Base-by-base conservation (phyloP, 805 yeast genomes). In the Yarrowia sp. region DNA sequence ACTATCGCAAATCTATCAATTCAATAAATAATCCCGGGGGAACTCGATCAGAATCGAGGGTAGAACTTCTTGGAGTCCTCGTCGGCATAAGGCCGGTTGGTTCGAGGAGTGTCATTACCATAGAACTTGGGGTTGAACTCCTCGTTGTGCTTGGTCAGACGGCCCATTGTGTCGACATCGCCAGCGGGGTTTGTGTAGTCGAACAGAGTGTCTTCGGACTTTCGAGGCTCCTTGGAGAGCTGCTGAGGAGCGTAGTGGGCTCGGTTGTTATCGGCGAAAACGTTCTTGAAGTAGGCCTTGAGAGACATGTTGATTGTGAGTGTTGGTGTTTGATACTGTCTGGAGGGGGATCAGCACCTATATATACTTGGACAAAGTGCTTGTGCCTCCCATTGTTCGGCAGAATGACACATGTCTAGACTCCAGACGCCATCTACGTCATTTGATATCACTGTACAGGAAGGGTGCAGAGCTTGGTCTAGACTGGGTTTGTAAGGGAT, bases 41-140 rank as follows among this genome's bases (percentile, higher is more conserved):
- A n/a, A n/a, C 29, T 9, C 10, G 29, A 12, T 27, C 29, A 47
- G 6, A 31, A 47, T 13, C 55, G 27, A n/a, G 55, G 55, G 29
- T 8, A 51, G 12, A 51, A 51, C 58, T 32, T 31, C 58, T 51
- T 51, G 33, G 41, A 13, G 31, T 13, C 14, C 13, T 13, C 41
- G n/a, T 35, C 42, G 16, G 58, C 58, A 31, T 4, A n/a, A 6
- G 56, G 56, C 13, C 56, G 39, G 24, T 51, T 51, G 24, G 42
- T 51, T n/a, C 42, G 41, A 18, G 42, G 42, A n/a, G 41, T 51
- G 18, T 51, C 22, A 16, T 51, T 51, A 10, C 58, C 58, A 7
- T 47, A 47, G 8, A 33, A 51, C 41, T 33, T 35, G 41, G 58
- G 58, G 36, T 51, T 51, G 41, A 51, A 51, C 58, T 51, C 58